A percentile compares a stretch with the other conserved stretches of the same genome.
Evolutionary conservation across 257 asterid species (phyloP).

Genomic region (Primulina eburnea): DNA sequence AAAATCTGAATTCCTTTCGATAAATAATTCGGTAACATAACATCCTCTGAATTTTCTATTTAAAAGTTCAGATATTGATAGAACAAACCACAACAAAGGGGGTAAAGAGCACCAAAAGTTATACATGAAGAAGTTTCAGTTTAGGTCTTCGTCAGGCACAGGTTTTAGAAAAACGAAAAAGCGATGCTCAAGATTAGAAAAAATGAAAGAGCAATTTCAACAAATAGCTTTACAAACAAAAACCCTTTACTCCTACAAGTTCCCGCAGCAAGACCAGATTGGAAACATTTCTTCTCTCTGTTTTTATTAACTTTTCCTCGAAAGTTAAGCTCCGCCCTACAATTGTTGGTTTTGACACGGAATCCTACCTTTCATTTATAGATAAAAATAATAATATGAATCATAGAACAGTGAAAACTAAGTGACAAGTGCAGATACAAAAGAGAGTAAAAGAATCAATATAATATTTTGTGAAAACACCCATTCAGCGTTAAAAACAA

Average conservation of each 20-base stretch:
- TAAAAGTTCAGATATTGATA: neutral
- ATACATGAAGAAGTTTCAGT: neutral
- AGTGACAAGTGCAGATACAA: neutral
- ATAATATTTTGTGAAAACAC: constrained; percentile 8
- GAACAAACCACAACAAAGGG: neutral
- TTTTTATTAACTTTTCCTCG: neutral
- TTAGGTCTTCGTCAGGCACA: neutral
- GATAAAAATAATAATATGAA: neutral
- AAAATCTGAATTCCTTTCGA: neutral
- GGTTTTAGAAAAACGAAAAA: neutral
- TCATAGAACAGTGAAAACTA: neutral
- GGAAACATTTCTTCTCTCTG: neutral
- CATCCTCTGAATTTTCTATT: neutral
- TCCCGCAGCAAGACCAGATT: neutral
- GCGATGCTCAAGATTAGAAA: neutral
- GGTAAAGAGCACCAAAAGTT: neutral
- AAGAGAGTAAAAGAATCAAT: neutral
- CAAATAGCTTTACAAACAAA: neutral
- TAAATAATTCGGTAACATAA: neutral
- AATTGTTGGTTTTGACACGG: neutral
- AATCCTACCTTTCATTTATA: neutral
- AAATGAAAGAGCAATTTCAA: neutral
- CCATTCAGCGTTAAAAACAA: neutral
- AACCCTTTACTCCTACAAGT: constrained; percentile 1
- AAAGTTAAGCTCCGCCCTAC: neutral